Conservation (phyloP, 805 yeast species). For the Hanseniaspora clermontiae region DNA sequence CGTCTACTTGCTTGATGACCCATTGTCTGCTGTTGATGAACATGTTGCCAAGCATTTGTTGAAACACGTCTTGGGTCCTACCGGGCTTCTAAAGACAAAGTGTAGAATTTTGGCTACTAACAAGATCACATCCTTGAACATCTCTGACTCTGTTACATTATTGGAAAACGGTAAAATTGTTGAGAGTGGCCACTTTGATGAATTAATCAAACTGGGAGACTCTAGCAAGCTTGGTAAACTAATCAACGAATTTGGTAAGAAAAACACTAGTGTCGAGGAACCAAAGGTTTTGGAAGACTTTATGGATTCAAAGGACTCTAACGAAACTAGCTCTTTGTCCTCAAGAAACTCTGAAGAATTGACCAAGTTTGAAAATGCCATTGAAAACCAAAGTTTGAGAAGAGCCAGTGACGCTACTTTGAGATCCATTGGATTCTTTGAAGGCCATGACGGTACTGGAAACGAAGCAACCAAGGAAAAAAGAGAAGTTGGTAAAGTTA, state of each 20-base stretch:
- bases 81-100: conserved; percentile 63
- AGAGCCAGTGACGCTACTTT: conserved; percentile 46
- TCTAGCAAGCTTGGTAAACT: conserved; percentile 41
- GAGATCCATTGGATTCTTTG: conserved; percentile 24
- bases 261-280: conserved; percentile 18
- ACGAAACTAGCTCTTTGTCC: conserved; percentile 17
- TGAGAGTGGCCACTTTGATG: conserved; percentile 53
- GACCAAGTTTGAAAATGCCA: conserved; percentile 22
- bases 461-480: conserved; percentile 45
- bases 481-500: conserved; percentile 85
- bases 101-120: conserved; percentile 77
- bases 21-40: conserved; percentile 92
- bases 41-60: conserved; percentile 85
- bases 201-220: conserved; percentile 25
- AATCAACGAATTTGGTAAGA: conserved; percentile 37
- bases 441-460: conserved; percentile 29
- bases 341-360: conserved; percentile 25
- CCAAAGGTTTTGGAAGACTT: background rate
- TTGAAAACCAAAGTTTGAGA: conserved; percentile 36
- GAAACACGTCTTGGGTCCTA: conserved; percentile 67
- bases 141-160: conserved; percentile 60
- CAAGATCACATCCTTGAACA: conserved; percentile 65
- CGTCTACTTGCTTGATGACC: conserved; percentile 79
- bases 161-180: conserved; percentile 54
- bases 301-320: conserved; percentile 15